Conservation (phyloP, 805 yeast species). For the Candida adriatica region DNA sequence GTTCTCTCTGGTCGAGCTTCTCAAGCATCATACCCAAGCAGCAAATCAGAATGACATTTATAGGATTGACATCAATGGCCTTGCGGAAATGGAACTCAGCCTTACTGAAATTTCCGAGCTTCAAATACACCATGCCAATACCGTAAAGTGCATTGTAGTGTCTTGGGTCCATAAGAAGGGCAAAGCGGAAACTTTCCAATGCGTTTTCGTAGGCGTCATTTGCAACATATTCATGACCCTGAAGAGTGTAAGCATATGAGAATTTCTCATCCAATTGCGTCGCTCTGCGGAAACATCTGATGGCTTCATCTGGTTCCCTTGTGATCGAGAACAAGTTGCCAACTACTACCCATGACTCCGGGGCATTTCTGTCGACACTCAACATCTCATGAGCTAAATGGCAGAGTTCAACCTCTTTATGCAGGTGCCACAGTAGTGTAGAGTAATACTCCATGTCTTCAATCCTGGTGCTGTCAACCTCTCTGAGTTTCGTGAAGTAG, state of each 20-base stretch:
- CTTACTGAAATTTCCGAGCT: conserved; percentile 73
- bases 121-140: conserved; percentile 86
- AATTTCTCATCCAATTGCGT: conserved; percentile 58
- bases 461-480: conserved; percentile 66
- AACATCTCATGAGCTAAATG: conserved; percentile 74
- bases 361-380: conserved; percentile 54
- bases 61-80: conserved; percentile 85
- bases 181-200: conserved; percentile 70
- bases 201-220: conserved; percentile 91
- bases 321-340: conserved; percentile 84
- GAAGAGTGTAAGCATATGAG: conserved; percentile 85
- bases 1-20: conserved; percentile 55
- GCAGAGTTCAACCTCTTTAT: conserved; percentile 72
- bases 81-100: conserved; percentile 85
- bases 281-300: conserved; percentile 79
- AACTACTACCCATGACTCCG: conserved; percentile 87
- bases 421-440: conserved; percentile 89
- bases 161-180: conserved; percentile 67
- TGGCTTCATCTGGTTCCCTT: conserved; percentile 84
- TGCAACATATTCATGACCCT: conserved; percentile 87
- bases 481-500: conserved; percentile 56
- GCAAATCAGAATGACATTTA: conserved; percentile 80
- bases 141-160: conserved; percentile 96
- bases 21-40: conserved; percentile 94
- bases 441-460: conserved; percentile 90